phyloP scores from a whole-genome alignment of 176 grass and related monocot genomes.

The Rhynchospora pubera region DNA sequence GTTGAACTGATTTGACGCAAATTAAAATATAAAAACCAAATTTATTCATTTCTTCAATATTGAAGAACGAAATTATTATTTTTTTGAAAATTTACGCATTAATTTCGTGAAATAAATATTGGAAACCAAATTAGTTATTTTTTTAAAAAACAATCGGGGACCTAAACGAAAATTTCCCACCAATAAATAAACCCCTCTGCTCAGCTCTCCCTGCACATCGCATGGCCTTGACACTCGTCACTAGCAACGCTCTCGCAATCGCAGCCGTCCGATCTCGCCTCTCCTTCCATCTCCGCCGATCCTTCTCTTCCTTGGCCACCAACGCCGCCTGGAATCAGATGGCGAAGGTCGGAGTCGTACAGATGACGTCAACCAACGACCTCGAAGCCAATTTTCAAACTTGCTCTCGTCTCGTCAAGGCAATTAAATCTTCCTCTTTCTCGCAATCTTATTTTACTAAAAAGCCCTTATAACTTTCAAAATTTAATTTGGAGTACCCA shows the following conservation, averaged over 20 bases:
- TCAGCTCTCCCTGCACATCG: neutral
- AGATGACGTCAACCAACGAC: constrained; percentile 90
- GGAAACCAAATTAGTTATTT: neutral
- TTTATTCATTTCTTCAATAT: too few species aligned
- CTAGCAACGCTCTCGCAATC: neutral
- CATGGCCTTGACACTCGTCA: constrained; percentile 19
- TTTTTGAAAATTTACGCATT: too few species aligned
- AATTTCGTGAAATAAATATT: neutral
- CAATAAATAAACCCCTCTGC: neutral
- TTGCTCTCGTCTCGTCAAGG: constrained; percentile 81
- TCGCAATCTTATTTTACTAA: neutral
- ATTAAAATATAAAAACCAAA: too few species aligned
- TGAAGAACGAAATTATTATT: too few species aligned
- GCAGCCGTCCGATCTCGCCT: constrained; percentile 18
- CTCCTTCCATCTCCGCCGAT: constrained; percentile 11
- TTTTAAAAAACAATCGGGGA: neutral
- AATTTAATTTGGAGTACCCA: neutral
- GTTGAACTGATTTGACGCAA: too few species aligned
- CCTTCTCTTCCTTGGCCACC: constrained; percentile 20
- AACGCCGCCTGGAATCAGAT: neutral
- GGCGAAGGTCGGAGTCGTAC: constrained; percentile 65
- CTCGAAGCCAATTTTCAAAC: constrained; percentile 74
- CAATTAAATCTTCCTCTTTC: constrained; percentile 13
- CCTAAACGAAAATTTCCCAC: neutral
- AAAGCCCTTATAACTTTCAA: neutral